Conservation (phyloP, 306 rosid genomes). For the Quercus rubra region DNA sequence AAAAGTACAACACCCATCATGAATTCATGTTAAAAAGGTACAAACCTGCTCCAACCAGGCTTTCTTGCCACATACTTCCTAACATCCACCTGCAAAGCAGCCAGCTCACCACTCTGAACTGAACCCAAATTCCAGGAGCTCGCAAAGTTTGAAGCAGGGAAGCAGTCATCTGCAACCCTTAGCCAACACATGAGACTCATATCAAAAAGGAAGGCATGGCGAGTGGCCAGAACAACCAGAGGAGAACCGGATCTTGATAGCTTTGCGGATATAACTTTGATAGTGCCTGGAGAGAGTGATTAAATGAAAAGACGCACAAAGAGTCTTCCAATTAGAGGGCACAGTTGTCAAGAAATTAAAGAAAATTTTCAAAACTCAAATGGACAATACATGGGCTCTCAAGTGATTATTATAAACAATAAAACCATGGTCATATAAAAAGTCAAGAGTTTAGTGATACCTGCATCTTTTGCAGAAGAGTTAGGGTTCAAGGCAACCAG, state of each 20-base stretch:
- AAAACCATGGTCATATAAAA: slow-evolving; percentile 9
- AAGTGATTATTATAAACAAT: not conserved
- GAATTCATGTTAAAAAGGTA: slow-evolving; percentile 19
- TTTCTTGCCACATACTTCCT: slow-evolving; percentile 93
- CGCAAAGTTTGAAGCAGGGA: slow-evolving; percentile 94
- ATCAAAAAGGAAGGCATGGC: slow-evolving; percentile 92
- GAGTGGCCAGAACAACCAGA: slow-evolving; percentile 82
- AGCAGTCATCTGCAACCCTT: slow-evolving; percentile 97
- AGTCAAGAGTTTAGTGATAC: slow-evolving; percentile 31
- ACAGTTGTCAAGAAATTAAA: not conserved
- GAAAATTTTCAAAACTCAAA: not conserved
- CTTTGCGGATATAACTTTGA: slow-evolving; percentile 82
- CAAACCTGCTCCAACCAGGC: slow-evolving; percentile 99
- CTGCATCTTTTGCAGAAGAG: slow-evolving; percentile 63
- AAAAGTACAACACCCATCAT: not conserved
- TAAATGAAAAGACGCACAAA: not conserved
- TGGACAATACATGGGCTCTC: not conserved
- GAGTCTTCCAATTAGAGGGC: not conserved
- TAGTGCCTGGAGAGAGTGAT: slow-evolving; percentile 44
- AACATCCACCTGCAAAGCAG: slow-evolving; percentile 93
- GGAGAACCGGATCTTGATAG: slow-evolving; percentile 74
- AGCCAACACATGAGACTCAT: slow-evolving; percentile 93
- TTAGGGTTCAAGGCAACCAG: slow-evolving; percentile 55
- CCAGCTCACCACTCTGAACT: slow-evolving; percentile 85
- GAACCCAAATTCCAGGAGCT: slow-evolving; percentile 97